Evolutionary conservation across 1,284 basidiomycete species (phyloP), one percentile per base, ranked within the genome.

Genomic region (Leccinum griseonigrum): DNA sequence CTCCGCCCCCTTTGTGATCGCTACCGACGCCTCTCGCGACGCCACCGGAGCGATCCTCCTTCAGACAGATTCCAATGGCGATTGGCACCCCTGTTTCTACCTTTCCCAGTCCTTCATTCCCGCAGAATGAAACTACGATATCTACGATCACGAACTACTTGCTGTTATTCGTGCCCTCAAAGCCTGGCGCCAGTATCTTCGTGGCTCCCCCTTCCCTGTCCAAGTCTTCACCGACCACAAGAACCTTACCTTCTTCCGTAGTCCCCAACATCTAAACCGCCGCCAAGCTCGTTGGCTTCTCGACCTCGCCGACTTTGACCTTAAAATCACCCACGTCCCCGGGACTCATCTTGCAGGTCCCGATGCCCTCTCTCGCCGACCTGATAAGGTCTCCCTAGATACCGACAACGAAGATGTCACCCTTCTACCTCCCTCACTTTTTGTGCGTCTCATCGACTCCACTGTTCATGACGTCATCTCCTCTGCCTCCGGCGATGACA

Each of bases 401-500:
- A 3, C 14, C 1, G 14, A 43, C 7, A 43, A 43, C 16, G 7
- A 7, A 8, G 40, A 14, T 1, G 16, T 43, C 40, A 43, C 6
- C 16, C 40, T 43, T 3, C 40, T 43, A 8, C 40, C 40, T 10
- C 13, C 3, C 0, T 16, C 6, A 1, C 40, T n/a, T 16, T 43
- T 43, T 43, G 14, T 43, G 3, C 3, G 16, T 3, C 3, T 43
- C 3, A 8, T 43, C 16, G 1, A 43, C 2, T 1, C 40, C 7
- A 8, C 16, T 4, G 16, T 43, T 1, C 1, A 1, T 3, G 7
- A 14, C 2, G 0, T 8, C 3, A 43, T 43, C 2, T 0, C 4
- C 4, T 16, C 13, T 2, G 0, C 3, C 2, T 43, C 40, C 0
- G 14, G 7, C 0, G 7, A 13, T 1, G 40, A 43, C 9, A 1